Evolutionary conservation across 2,329 filamentous ascomycete species (phyloP).

Genomic region (Sarocladium strictum): DNA sequence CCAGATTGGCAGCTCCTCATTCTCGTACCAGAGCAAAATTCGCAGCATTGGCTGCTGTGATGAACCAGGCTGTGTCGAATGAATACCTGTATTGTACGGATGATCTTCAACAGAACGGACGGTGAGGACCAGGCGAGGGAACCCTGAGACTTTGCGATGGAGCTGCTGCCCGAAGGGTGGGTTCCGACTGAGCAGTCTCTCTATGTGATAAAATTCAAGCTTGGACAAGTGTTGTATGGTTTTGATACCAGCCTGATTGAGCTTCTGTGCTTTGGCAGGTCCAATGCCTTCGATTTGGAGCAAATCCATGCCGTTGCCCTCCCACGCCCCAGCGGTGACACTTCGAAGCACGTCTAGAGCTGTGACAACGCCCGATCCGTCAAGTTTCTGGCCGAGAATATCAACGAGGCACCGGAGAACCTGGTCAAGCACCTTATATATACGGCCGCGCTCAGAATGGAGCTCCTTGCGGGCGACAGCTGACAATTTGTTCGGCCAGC

Average conservation of each 20-base stretch:
- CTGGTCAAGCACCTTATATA: conserved; percentile 27
- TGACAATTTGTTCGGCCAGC: conserved; percentile 47
- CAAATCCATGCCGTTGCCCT: conserved; percentile 73
- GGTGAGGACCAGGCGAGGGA: conserved; percentile 44
- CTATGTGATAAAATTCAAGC: conserved; percentile 66
- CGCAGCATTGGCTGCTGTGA: conserved; percentile 39
- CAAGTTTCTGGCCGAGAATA: conserved; percentile 33
- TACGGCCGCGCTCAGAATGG: conserved; percentile 22
- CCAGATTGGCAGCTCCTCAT: conserved; percentile 57
- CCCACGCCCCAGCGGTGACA: conserved; percentile 71
- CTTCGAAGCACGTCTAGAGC: conserved; percentile 75
- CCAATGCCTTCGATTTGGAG: conserved; percentile 79
- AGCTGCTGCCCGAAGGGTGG: conserved; percentile 76
- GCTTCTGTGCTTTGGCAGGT: conserved; percentile 64
- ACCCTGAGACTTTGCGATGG: conserved; percentile 57
- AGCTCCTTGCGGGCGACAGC: conserved; percentile 26
- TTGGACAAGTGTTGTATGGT: conserved; percentile 64
- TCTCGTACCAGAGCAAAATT: conserved; percentile 65
- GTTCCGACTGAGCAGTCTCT: conserved; percentile 69
- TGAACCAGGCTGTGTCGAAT: not conserved
- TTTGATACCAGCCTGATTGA: conserved; percentile 64
- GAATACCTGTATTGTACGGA: not conserved
- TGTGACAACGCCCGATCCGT: conserved; percentile 59
- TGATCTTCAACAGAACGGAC: not conserved
- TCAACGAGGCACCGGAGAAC: conserved; percentile 32